Evolutionary conservation across 2,329 filamentous ascomycete species (phyloP), one percentile per base, ranked within the genome.

Genomic region (Chalara sp.): DNA sequence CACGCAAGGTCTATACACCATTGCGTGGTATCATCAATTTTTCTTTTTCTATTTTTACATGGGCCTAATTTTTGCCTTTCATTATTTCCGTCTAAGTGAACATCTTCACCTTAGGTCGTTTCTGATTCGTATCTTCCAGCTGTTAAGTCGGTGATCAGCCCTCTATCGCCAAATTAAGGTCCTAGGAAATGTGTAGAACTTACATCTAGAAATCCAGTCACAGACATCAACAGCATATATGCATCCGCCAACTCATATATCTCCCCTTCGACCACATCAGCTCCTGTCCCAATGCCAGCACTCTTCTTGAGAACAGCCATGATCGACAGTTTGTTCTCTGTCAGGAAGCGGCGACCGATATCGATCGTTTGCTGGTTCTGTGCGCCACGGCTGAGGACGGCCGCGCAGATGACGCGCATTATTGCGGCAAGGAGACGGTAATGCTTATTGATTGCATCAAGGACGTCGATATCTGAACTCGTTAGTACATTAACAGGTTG

Each of bases 241-340:
- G 88, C 84, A 66, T 95, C 89, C 5, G 91, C 88, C 58, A 97
- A 69, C 59, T 92, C 89, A 45, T 81, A 78, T 37, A 95, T 72
- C 56, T 81, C 79, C 50, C 83, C 74, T 48, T 82, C 81, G 41
- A 70, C 65, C 10, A 70, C 68, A 33, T 66, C 65, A 5, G 68
- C 65, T 33, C 70, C 66, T 39, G 71, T 69, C 13, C 87, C 86
- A 51, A 95, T 87, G 45, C 87, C 87, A 0, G 88, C 88, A 60
- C 87, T 88, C 58, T 90, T 79, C 73, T 99, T 99, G 63, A 99
- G 87, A 21, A 95, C 84, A 44, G 90, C 87, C 56, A 93, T 82
- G 61, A 97, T 88, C 51, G 91, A 82, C 67, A 85, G 82, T 55
- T 92, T 79, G 67, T 96, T 89, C 57, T 93, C 86, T 5, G 79